Evolutionary conservation across 2,329 filamentous ascomycete species (phyloP).

Genomic region (Neocucurbitaria cava): DNA sequence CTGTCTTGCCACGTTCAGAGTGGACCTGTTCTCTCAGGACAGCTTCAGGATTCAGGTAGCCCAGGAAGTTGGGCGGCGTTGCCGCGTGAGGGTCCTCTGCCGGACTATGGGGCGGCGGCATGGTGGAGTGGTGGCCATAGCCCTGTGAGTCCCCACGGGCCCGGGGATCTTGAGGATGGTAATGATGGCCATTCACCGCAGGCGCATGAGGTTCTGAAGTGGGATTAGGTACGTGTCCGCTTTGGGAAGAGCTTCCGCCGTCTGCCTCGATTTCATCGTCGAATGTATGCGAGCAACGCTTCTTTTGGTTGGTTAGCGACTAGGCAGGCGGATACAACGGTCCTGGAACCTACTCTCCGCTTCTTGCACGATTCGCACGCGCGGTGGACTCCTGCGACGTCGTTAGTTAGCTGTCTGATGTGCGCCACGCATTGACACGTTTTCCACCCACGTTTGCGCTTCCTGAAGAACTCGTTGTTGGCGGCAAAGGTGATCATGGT

Average conservation of each 20-base stretch:
- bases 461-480: slow-evolving; percentile 54
- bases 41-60: slow-evolving; percentile 57
- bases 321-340: slow-evolving; percentile 16
- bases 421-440: slow-evolving; percentile 21
- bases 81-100: slow-evolving; percentile 35
- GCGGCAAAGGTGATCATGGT: slow-evolving; percentile 54
- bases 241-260: slow-evolving; percentile 49
- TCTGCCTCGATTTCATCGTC: slow-evolving; percentile 47
- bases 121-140: slow-evolving; percentile 37
- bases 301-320: slow-evolving; percentile 40
- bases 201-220: slow-evolving; percentile 38
- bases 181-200: slow-evolving; percentile 24
- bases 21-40: slow-evolving; percentile 53
- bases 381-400: slow-evolving; percentile 45
- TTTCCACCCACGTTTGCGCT: slow-evolving; percentile 49
- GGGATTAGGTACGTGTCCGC: slow-evolving; percentile 41
- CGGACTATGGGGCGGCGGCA: slow-evolving; percentile 43
- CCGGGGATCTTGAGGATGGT: slow-evolving; percentile 36
- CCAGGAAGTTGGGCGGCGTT: slow-evolving; percentile 53
- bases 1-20: slow-evolving; percentile 40
- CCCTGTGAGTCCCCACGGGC: slow-evolving; percentile 29
- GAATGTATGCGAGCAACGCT: slow-evolving; percentile 53
- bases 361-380: slow-evolving; percentile 56
- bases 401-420: slow-evolving; percentile 33
- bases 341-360: slow-evolving; percentile 43